Evolutionary conservation across 192 early-diverging fungal species (phyloP).

Genomic region (Mortierella claussenii): DNA sequence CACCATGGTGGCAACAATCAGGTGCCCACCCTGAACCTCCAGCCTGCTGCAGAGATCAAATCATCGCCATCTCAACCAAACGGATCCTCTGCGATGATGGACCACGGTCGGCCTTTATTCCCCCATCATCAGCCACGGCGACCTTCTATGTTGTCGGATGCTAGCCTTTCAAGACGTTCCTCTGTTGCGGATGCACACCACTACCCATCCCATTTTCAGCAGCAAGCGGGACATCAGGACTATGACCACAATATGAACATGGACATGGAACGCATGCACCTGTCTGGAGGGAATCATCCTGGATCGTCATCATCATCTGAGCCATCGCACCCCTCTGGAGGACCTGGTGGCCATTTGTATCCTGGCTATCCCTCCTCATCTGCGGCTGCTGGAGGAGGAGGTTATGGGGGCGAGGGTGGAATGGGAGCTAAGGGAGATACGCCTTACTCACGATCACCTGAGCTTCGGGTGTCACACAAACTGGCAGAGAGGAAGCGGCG

Average conservation of each 20-base stretch:
- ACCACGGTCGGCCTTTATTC: constrained; percentile 36
- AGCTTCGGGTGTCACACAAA: constrained; percentile 87
- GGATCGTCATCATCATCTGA: no score
- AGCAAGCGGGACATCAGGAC: constrained; percentile 20
- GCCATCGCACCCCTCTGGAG: not conserved
- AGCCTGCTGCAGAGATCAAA: constrained; percentile 51
- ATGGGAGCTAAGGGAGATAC: constrained; percentile 53
- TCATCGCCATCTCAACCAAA: constrained; percentile 10
- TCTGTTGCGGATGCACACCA: constrained; percentile 40
- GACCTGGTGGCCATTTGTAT: constrained; percentile 15
- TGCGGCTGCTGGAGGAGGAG: not conserved
- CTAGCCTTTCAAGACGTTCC: constrained; percentile 40
- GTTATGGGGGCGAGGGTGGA: constrained; percentile 13
- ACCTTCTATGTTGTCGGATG: constrained; percentile 43
- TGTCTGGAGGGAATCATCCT: constrained; percentile 13
- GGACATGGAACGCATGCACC: constrained; percentile 48
- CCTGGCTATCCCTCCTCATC: constrained; percentile 29
- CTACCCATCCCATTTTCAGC: constrained; percentile 33
- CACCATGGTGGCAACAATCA: not conserved
- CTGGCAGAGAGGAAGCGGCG: constrained; percentile 88
- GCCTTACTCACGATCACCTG: constrained; percentile 78
- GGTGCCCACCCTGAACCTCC: constrained; percentile 39
- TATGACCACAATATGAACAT: constrained; percentile 48
- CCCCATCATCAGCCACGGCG: constrained; percentile 46
- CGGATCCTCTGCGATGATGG: constrained; percentile 14